Conservation (phyloP, 139 green algal species). For the Coccomyxa sp. region DNA sequence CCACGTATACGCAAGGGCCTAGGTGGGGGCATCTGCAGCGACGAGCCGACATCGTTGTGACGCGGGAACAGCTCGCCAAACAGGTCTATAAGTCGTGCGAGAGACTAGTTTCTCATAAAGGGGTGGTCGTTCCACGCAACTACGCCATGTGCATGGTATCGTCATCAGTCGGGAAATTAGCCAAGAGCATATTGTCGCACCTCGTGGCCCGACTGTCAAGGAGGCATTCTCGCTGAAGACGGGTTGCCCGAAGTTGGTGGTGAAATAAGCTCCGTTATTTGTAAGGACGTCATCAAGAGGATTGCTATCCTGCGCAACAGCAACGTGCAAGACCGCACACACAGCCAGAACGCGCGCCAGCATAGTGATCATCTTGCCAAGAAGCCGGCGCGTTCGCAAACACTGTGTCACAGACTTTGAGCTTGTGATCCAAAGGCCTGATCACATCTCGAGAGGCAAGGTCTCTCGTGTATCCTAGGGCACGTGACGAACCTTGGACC, state of each 20-base stretch:
- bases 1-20: background rate
- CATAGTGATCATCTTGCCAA: too few species aligned
- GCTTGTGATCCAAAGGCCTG: too few species aligned
- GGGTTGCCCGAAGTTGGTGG: slow-evolving; percentile 9
- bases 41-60: background rate
- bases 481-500: too few species aligned
- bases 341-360: too few species aligned
- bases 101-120: background rate
- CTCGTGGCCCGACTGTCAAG: slow-evolving; percentile 7
- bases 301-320: background rate
- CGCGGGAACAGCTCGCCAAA: background rate
- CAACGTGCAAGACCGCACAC: background rate
- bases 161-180: background rate
- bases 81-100: background rate
- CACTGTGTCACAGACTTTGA: too few species aligned
- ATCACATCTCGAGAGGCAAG: too few species aligned
- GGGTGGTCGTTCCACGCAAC: background rate
- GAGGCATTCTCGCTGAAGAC: slow-evolving; percentile 11
- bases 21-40: background rate
- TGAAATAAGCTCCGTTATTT: background rate
- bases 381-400: too few species aligned
- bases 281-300: background rate
- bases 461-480: too few species aligned
- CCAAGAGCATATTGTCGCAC: background rate
- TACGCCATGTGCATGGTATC: background rate